phyloP scores from a whole-genome alignment of 2,329 filamentous ascomycete species.

The Ceratocystis albifundus region DNA sequence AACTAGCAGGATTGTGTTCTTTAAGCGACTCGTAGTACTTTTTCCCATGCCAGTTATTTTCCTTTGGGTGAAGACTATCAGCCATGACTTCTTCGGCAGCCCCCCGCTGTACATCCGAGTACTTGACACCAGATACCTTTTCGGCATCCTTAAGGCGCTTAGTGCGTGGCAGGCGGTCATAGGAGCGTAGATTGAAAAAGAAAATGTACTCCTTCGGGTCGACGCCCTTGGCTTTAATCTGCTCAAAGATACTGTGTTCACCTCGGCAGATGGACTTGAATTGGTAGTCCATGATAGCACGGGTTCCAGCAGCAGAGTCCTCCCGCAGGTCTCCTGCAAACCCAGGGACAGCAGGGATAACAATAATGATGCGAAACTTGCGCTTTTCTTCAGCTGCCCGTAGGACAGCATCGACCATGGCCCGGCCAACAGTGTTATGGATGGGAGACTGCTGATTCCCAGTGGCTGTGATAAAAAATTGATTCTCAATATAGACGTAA shows the following conservation, averaged over 20 bases:
- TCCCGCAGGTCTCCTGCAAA: conserved; percentile 86
- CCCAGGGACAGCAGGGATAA: conserved; percentile 85
- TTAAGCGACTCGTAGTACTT: conserved; percentile 19
- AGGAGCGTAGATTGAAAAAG: conserved; percentile 85
- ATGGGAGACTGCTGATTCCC: conserved; percentile 77
- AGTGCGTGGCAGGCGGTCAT: conserved; percentile 83
- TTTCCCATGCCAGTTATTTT: conserved; percentile 57
- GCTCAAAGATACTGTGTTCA: conserved; percentile 78
- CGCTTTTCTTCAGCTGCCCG: conserved; percentile 67
- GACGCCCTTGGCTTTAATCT: conserved; percentile 59
- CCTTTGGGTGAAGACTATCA: conserved; percentile 40
- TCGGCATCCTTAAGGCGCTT: conserved; percentile 62
- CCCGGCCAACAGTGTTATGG: conserved; percentile 73
- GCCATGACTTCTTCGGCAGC: conserved; percentile 83
- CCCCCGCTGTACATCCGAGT: conserved; percentile 75
- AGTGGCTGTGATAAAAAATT: conserved; percentile 95
- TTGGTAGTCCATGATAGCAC: conserved; percentile 97
- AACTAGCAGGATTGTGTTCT: conserved; percentile 31
- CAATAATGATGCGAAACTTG: conserved; percentile 80
- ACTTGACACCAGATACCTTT: conserved; percentile 67
- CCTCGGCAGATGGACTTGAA: conserved; percentile 93
- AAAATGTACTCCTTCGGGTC: conserved; percentile 75
- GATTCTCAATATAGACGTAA: conserved; percentile 95
- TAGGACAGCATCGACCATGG: conserved; percentile 85
- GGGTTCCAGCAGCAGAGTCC: conserved; percentile 70